Evolutionary conservation across 139 green algal species (phyloP), one percentile per base, ranked within the genome.

Genomic region (Picochlorum sp.): DNA sequence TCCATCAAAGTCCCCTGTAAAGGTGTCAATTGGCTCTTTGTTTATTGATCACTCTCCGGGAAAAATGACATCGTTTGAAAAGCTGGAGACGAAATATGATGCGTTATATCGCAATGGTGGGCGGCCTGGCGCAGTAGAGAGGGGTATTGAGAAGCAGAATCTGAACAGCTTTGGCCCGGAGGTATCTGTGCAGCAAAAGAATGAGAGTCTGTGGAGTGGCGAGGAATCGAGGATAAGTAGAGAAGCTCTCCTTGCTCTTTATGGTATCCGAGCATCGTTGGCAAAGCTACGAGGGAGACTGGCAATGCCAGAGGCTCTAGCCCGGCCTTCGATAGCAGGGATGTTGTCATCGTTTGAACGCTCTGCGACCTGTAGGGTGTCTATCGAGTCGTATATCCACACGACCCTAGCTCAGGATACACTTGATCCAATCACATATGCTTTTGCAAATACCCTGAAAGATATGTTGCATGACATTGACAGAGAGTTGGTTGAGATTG

Each of bases 231-330:
- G 57, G n/a, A 14, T 66, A 9, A 45, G 15, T 13, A 52, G 37
- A 16, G 61, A 66, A 41, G 61, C 61, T 21, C 13, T 66, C 5
- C 49, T 66, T 21, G 28, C 61, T 41, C 37, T 66, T 7, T 32
- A 55, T 49, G 61, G 61, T 18, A 34, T 57, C 6, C 10, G 38
- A 2, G 20, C 32, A 24, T 66, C 61, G 37, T 56, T 66, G 21
- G 15, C n/a, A 21, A 28, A 45, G 21, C 5, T 65, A 18, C 9
- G 58, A 9, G 58, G 58, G 21, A 32, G 13, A 65, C 20, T 65
- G 61, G 37, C 5, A 20, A 45, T 32, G 15, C n/a, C 61, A 45
- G 10, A 57, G 13, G 34, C 61, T 21, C 34, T 56, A 10, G 9
- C 61, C 6, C 61, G 24, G 18, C 58, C 58, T 26, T 21, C 58